Base-by-base conservation (phyloP, 345 rosid species). In the Rhizophora mangle region DNA sequence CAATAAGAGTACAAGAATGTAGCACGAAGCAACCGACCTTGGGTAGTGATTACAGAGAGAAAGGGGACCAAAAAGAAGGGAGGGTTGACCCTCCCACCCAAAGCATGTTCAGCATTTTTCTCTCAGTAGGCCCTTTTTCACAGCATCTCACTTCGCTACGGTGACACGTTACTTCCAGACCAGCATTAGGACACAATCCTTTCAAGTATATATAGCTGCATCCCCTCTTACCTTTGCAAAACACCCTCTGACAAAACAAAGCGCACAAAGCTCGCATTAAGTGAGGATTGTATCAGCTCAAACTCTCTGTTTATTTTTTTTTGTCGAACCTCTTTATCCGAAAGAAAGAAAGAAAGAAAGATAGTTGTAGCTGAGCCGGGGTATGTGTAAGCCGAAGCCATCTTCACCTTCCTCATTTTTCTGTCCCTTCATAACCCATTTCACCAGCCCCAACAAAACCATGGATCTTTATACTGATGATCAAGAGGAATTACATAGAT, bases 351-450 rank as follows among this genome's bases (percentile, higher is more conserved):
- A 55, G 27, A 22, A 56, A 24, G 31, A 10, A 56, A 10, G 29
- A 56, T 24, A 22, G 15, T 21, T 39, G 46, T 39, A 39, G 46
- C 46, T 39, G 13, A 43, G 49, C 49, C 19, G 18, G 60, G 63
- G 21, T 63, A 88, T 88, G 91, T 86, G 86, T 73, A 89, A 83
- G 70, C 77, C 84, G 65, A 85, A 77, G 60, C 81, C 91, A 58
- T 81, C 90, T 72, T 81, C 85, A 57, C 77, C 90, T 29, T 70
- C 85, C 9, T 80, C 93, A 47, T 74, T 87, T 56, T 74, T 74
- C 66, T 71, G 82, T 71, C 68, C 87, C 29, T 24, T 6, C 72
- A 71, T 69, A 72, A 64, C 84, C 74, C 78, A 74, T 76, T 81
- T 79, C 73, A 56, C 81, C 68, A 78, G 78, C 72, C 85, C 82